phyloP scores from a whole-genome alignment of 768 basidiomycete species.

The Calocybe cyanea region DNA sequence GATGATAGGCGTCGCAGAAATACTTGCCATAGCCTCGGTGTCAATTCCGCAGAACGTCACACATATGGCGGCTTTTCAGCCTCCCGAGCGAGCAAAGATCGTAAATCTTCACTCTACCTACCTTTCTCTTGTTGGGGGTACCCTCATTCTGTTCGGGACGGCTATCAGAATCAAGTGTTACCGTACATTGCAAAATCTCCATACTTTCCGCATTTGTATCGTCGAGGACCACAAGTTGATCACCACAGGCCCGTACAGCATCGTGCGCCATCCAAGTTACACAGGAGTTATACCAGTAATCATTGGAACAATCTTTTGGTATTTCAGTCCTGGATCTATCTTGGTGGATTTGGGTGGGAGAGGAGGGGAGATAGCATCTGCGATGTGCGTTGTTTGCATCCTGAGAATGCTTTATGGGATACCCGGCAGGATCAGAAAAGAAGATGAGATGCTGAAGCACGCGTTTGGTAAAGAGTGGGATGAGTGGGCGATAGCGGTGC shows the following conservation, averaged over 20 bases:
- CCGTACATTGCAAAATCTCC: constrained; percentile 30
- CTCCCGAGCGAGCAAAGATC: too few relatives aligned
- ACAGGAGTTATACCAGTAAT: constrained; percentile 1
- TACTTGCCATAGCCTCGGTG: too few relatives aligned
- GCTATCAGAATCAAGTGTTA: constrained; percentile 33
- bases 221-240: constrained; percentile 31
- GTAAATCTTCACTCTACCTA: too few relatives aligned
- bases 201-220: constrained; percentile 39
- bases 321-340: constrained; percentile 1
- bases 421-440: not conserved
- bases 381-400: too few relatives aligned
- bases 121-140: too few relatives aligned
- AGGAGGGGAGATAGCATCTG: too few relatives aligned
- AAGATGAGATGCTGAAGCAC: constrained; percentile 12
- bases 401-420: not conserved
- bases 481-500: constrained; percentile 13
- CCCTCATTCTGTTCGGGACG: too few relatives aligned
- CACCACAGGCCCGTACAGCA: constrained; percentile 34
- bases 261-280: constrained; percentile 40
- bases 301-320: constrained; percentile 9
- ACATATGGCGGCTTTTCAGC: too few relatives aligned
- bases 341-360: constrained; percentile 1
- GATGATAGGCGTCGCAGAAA: too few relatives aligned
- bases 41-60: too few relatives aligned
- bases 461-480: constrained; percentile 11